Base-by-base conservation (phyloP, 768 basidiomycete species). In the Mycena kentingensis region DNA sequence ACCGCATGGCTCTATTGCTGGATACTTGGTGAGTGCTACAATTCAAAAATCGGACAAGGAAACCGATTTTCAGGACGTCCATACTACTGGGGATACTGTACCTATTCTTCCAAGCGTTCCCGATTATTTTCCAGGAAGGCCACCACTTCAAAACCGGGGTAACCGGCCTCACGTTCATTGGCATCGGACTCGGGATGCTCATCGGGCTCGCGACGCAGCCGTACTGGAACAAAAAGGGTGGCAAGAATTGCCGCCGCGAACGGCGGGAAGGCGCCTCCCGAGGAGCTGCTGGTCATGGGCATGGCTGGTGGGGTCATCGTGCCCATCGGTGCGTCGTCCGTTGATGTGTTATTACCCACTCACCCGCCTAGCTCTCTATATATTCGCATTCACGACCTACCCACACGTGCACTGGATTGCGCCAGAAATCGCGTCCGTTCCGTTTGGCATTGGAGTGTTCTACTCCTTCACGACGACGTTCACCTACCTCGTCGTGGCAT, bases 1-100 rank as follows among this genome's bases (percentile, higher is more conserved):
- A 94, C 58, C 75, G 79, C n/a, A 93, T 92, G 88, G 85, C 86
- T 0, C 73, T 91, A 4, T 67, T 86, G 4, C 73, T 93, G 8
- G 78, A 90, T 64, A 65, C 79, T 13, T 92, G 90, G 90, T 86
- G 65, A 3, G 77, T 62, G 7, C 43, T 29, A 3, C 7, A 18
- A 18, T 38, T 38, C 37, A 38, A 13, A 18, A 50, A 73, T 16
- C 43, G 75, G 44, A 69, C 80, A 22, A 12, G 3, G 3, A 10
- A 76, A 74, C 3, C 74, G 76, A 41, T 66, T 80, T 3, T 78
- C 59, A 86, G 88, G 72, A 84, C 81, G 0, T 71, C 81, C 0
- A 70, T 85, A 18, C 70, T 82, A 15, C 81, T 86, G 45, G 80
- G 81, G 1, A 81, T 78, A 18, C 70, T 88, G 0, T 88, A 88